Base-by-base conservation (phyloP, 179 eudicot genomes). In the Heliamphora pulchella region DNA sequence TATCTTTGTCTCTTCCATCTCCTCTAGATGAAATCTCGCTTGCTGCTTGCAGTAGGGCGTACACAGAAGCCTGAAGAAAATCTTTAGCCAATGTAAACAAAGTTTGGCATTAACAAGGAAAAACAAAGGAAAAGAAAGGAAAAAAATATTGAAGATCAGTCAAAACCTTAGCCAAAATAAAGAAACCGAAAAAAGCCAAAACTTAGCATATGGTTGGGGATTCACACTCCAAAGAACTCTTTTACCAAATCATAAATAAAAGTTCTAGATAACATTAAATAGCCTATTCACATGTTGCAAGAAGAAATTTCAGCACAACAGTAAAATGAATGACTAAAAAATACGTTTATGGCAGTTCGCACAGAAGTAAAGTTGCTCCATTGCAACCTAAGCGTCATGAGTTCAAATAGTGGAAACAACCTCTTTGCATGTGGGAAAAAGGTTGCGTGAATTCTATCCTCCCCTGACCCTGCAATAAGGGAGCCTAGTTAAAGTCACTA, bases 41-140 rank as follows among this genome's bases (percentile, higher is more conserved):
- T 67, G 94, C 97, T 78, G 98, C 97, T 93, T 88, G 95, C 87
- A 95, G 86, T 71, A 95, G 86, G 44, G 96, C 91, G 78, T 87
- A 90, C 55, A 92, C 97, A 81, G 98, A 88, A 66, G 97, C 97
- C 98, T 95, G 92, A 79, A 80, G 63, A 80, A 71, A 61, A 41
- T 53, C 53, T 10, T 69, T 77, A 75, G 72, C 57, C 69, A 77
- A 78, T 69, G 47, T 66, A 2, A 77, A 68, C 54, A 51, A 68
- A 48, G 20, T 17, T 39, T 70, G 50, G 53, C 39, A 81, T 46
- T 17, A 22, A 70, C 39, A 57, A 20, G 39, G 11, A 39, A 48
- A 55, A 43, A 46, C 31, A 81, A 20, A 11, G 47, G 5, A 48
- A 41, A 15, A 22, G 8, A 57, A 9, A 54, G n/a, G n/a, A 51